Percentiles rank a stretch among this genome's conserved stretches.
Evolutionary conservation across 2,329 filamentous ascomycete genomes (phyloP).

Genomic region (Mycosphaerella arachidis): DNA sequence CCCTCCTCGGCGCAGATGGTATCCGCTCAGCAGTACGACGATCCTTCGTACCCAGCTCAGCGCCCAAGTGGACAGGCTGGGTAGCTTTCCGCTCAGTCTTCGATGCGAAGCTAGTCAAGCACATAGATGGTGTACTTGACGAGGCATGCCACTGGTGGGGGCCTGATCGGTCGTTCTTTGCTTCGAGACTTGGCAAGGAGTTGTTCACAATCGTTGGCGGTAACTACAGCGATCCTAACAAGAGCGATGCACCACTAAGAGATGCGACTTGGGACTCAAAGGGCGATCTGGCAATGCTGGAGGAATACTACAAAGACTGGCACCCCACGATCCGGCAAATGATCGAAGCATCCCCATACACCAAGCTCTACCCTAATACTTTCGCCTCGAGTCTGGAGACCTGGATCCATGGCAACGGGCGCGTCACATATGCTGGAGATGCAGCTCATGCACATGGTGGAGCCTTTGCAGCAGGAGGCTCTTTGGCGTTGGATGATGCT

Average conservation of each 20-base stretch:
- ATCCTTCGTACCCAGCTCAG: slow-evolving; percentile 28
- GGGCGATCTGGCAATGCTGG: slow-evolving; percentile 7
- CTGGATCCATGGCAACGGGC: slow-evolving; percentile 29
- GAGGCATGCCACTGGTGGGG: slow-evolving; percentile 36
- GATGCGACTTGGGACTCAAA: slow-evolving; percentile 15
- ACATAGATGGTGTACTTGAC: slow-evolving; percentile 32
- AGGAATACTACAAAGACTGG: slow-evolving; percentile 17
- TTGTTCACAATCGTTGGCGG: slow-evolving; percentile 34
- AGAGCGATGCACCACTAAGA: slow-evolving; percentile 7
- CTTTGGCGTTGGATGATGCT: slow-evolving; percentile 39
- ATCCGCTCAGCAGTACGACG: slow-evolving; percentile 34
- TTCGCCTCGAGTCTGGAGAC: slow-evolving; percentile 29
- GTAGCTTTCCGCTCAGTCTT: slow-evolving; percentile 38
- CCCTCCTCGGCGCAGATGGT: slow-evolving; percentile 37
- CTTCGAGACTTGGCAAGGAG: slow-evolving; percentile 26
- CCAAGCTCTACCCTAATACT: slow-evolving; percentile 36
- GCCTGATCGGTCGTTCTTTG: slow-evolving; percentile 29
- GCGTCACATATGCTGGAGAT: slow-evolving; percentile 36
- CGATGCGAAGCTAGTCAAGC: slow-evolving; percentile 30
- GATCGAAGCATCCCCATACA: slow-evolving; percentile 31
- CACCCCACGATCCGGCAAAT: slow-evolving; percentile 35
- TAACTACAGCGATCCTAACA: slow-evolving; percentile 15
- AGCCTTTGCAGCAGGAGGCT: slow-evolving; percentile 38
- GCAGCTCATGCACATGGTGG: slow-evolving; percentile 39
- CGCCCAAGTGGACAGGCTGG: slow-evolving; percentile 37